Evolutionary conservation across 129 eudicot genomes (phyloP).

Genomic region (Saussurea involucrata): DNA sequence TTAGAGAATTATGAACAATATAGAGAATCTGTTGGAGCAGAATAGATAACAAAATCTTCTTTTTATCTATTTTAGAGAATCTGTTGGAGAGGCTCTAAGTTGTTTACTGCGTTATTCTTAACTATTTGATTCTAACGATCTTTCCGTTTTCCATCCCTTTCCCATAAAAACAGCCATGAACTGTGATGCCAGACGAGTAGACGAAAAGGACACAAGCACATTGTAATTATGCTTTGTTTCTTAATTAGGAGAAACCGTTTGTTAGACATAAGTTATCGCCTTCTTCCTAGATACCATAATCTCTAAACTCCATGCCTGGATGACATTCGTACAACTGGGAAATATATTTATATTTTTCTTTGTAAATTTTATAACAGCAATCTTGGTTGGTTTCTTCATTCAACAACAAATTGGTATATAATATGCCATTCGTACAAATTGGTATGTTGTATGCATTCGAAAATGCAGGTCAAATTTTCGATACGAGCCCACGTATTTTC

Average conservation of each 20-base stretch:
- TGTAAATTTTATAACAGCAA: constrained; percentile 11
- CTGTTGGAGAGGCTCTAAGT: background rate
- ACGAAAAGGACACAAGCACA: constrained; percentile 38
- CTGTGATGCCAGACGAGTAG: constrained; percentile 51
- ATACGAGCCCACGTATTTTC: background rate
- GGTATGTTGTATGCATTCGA: background rate
- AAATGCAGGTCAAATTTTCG: background rate
- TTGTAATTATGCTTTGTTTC: constrained; percentile 30
- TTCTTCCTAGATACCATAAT: constrained; percentile 28
- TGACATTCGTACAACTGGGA: constrained; percentile 7
- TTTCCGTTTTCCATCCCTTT: constrained; percentile 28
- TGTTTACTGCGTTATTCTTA: background rate
- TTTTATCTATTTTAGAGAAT: background rate
- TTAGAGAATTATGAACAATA: background rate
- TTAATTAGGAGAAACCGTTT: constrained; percentile 17
- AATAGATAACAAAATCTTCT: background rate
- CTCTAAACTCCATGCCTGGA: constrained; percentile 17
- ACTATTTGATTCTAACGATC: background rate
- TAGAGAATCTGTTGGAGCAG: background rate
- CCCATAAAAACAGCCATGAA: constrained; percentile 46
- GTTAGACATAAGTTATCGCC: constrained; percentile 25
- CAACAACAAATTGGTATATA: background rate
- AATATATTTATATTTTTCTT: background rate
- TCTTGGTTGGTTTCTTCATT: background rate
- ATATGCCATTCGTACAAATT: background rate